Percentiles rank a stretch among this genome's conserved stretches.
These are phyloP conservation scores for Aschersonia sp. DNA, from an alignment of 2,329 filamentous ascomycete species.

Conservation along the genomic window DNA sequence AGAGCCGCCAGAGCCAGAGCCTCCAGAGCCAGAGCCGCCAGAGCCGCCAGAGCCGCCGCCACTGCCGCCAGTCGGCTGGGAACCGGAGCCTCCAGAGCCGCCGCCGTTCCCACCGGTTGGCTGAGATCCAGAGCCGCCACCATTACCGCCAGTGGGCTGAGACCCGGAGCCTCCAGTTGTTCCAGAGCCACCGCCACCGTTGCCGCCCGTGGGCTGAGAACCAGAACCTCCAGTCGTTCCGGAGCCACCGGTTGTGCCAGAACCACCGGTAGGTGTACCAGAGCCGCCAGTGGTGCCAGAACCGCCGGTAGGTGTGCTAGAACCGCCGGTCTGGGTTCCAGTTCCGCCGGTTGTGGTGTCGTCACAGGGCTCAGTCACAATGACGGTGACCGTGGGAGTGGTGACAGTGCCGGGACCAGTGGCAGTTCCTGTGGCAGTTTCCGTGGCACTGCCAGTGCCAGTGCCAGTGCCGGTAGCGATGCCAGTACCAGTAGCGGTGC, in stretches of 20 bases:
- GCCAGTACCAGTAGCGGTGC: not conserved
- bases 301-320: not conserved
- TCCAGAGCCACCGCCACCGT: too few species aligned
- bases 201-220: not conserved
- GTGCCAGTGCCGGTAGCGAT: not conserved
- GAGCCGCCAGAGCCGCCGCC: not conserved
- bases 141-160: too few species aligned
- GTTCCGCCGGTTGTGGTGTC: not conserved
- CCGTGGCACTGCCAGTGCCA: not conserved
- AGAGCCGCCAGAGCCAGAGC: not conserved
- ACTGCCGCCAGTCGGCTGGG: not conserved
- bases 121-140: not conserved
- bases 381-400: not conserved
- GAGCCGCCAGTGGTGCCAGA: not conserved
- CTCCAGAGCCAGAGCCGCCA: too few species aligned
- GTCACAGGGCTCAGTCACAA: not conserved
- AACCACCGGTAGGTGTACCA: not conserved
- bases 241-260: not conserved
- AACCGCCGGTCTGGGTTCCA: not conserved
- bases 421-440: not conserved
- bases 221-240: not conserved
- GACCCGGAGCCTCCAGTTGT: too few species aligned
- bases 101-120: not conserved
- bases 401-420: not conserved
- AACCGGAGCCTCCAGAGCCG: too few species aligned